Evolutionary conservation across 176 grass and related monocot species (phyloP), one percentile per base, ranked within the genome.

Genomic region (Avena atlantica): DNA sequence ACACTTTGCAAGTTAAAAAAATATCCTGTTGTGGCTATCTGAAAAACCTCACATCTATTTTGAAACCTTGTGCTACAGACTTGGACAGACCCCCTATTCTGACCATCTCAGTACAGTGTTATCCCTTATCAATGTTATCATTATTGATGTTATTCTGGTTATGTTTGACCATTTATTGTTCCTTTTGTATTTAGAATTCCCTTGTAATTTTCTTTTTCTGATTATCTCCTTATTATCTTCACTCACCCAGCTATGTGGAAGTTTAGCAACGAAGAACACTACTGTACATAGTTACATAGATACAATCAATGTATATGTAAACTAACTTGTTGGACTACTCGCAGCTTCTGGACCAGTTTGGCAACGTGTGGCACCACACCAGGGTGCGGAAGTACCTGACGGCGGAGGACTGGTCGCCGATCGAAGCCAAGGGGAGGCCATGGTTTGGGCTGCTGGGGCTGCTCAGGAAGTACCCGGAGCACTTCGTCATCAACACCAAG

Each of bases 401-500:
- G 21, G 75, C 93, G 23, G 95, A 95, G 0, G 93, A 98, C 76
- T 98, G 93, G 93, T 83, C 89, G 3, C 90, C 84, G 9, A 86
- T 84, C 4, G 93, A 95, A 81, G 87, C 91, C 51, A 95, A 95
- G 88, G 89, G 91, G 9, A 92, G 88, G 81, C 89, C 95, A 27
- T 98, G 95, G 95, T 91, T 84, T 59, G 91, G 93, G 62, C 88
- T 95, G 55, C 80, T 98, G 59, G 78, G 88, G 5, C 90, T 98
- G 51, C 93, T 98, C 15, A 88, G 95, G 68, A 98, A 95, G 83
- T 98, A 95, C 80, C 95, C 95, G 0, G 95, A 98, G 76, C 95
- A 98, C 81, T 98, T 98, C 27, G 93, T 95, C 66, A 93, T 98
- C 82, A 95, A 98, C 77, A 98, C 95, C 27, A 98, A 92, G 72